Evolutionary conservation across 495 filamentous ascomycete genomes (phyloP).

Genomic region (Filosporella fistucella): DNA sequence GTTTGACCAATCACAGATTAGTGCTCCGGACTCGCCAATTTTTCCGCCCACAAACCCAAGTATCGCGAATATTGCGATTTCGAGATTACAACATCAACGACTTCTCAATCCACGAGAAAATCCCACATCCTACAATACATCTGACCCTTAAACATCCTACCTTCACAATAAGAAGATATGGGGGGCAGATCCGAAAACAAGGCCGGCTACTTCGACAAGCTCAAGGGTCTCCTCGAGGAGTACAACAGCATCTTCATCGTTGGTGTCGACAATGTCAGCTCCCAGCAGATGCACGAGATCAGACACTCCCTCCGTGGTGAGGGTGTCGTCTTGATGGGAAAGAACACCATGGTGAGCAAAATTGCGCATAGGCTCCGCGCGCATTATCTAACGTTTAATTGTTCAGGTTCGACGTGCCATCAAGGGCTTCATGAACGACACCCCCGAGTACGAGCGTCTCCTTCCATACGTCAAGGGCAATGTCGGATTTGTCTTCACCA

Average conservation of each 20-base stretch:
- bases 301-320: slow-evolving; percentile 80
- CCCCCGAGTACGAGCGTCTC: slow-evolving; percentile 95
- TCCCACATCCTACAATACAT: slow-evolving; percentile 13
- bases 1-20: not conserved
- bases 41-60: slow-evolving; percentile 4
- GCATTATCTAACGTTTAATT: slow-evolving; percentile 7
- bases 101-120: slow-evolving; percentile 24
- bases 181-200: slow-evolving; percentile 95
- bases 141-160: slow-evolving; percentile 95
- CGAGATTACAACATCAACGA: slow-evolving; percentile 19
- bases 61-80: not conserved
- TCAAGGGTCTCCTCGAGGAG: slow-evolving; percentile 86
- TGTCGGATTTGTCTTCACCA: slow-evolving; percentile 99
- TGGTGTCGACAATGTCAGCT: slow-evolving; percentile 91
- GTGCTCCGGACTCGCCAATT: not conserved
- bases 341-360: slow-evolving; percentile 91
- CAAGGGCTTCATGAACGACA: slow-evolving; percentile 86
- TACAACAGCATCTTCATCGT: slow-evolving; percentile 98
- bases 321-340: slow-evolving; percentile 97
- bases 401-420: slow-evolving; percentile 89
- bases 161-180: slow-evolving; percentile 98
- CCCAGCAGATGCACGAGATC: slow-evolving; percentile 99
- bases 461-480: slow-evolving; percentile 95
- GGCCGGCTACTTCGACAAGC: slow-evolving; percentile 98
- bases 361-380: not conserved